Evolutionary conservation across 768 basidiomycete genomes (phyloP).

Genomic region (Gymnopilus junonius): DNA sequence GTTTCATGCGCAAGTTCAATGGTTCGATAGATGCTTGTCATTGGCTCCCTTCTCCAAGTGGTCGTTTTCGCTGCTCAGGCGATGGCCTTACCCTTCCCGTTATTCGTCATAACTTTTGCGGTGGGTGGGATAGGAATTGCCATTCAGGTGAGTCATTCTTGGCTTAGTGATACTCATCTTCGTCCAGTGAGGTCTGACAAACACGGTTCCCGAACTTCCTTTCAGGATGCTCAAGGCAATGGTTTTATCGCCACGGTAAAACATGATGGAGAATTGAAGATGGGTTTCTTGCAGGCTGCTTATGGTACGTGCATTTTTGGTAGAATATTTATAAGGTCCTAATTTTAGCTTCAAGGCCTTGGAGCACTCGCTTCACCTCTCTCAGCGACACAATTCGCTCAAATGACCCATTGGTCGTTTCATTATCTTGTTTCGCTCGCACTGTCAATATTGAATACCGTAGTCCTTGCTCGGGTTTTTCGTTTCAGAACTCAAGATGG

Average conservation of each 20-base stretch:
- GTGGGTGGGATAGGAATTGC: constrained; percentile 47
- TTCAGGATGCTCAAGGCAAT: constrained; percentile 73
- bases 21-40: constrained; percentile 18
- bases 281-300: constrained; percentile 68
- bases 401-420: constrained; percentile 68
- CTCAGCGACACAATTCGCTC: constrained; percentile 79
- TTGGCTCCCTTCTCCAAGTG: constrained; percentile 51
- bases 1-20: neutral
- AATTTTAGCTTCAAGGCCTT: constrained; percentile 43
- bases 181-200: neutral
- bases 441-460: constrained; percentile 61
- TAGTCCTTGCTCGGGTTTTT: constrained; percentile 60
- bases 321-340: neutral
- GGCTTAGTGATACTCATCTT: neutral
- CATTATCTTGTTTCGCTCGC: constrained; percentile 75
- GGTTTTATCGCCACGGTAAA: constrained; percentile 65
- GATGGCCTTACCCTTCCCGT: constrained; percentile 61
- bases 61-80: constrained; percentile 54
- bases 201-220: neutral
- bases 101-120: constrained; percentile 51
- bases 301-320: constrained; percentile 46
- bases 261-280: constrained; percentile 59
- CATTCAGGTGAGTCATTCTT: constrained; percentile 41
- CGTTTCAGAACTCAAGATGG: constrained; percentile 72
- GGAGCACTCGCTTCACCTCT: constrained; percentile 76